Percentiles rank a stretch among this genome's conserved stretches.
These are phyloP conservation scores for Hemisphaericaspora nanyangensis DNA, from an alignment of 805 yeast genomes.

Conservation along the genomic window DNA sequence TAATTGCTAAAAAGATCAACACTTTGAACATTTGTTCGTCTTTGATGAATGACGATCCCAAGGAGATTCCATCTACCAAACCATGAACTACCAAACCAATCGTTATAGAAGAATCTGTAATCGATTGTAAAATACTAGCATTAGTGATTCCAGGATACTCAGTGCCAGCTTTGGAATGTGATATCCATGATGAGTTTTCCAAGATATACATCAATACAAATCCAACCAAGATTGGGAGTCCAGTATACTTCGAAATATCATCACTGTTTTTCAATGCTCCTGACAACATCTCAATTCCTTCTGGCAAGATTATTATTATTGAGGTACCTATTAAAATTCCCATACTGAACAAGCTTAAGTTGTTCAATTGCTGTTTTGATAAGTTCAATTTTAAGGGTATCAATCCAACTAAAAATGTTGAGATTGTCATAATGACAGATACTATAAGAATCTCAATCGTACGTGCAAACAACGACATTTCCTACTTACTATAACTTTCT, in stretches of 20 bases:
- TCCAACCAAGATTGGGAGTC: conserved; percentile 50
- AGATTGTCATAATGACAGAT: conserved; percentile 15
- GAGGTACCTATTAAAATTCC: conserved; percentile 63
- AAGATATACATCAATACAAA: conserved; percentile 50
- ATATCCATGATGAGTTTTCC: conserved; percentile 29
- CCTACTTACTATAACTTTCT: too few species aligned
- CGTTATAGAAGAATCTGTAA: conserved; percentile 43
- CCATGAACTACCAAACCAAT: conserved; percentile 66
- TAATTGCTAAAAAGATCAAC: conserved; percentile 51
- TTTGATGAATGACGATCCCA: conserved; percentile 55
- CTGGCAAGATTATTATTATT: conserved; percentile 58
- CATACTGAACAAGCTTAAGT: conserved; percentile 49
- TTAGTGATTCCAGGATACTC: not conserved
- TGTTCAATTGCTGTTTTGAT: conserved; percentile 18
- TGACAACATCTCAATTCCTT: conserved; percentile 46
- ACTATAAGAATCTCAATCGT: conserved; percentile 5
- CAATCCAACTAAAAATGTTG: conserved; percentile 18
- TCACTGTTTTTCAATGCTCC: not conserved
- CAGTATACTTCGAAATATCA: conserved; percentile 27
- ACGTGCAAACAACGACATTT: not conserved
- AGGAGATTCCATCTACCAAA: conserved; percentile 67
- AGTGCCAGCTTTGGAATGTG: not conserved
- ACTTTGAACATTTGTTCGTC: conserved; percentile 28
- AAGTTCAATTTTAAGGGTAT: conserved; percentile 12
- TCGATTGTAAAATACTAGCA: not conserved